A percentile compares a stretch with the other conserved stretches of the same genome.
phyloP scores from a whole-genome alignment of 2,329 filamentous ascomycete genomes.

The Paecilomyces niveus region DNA sequence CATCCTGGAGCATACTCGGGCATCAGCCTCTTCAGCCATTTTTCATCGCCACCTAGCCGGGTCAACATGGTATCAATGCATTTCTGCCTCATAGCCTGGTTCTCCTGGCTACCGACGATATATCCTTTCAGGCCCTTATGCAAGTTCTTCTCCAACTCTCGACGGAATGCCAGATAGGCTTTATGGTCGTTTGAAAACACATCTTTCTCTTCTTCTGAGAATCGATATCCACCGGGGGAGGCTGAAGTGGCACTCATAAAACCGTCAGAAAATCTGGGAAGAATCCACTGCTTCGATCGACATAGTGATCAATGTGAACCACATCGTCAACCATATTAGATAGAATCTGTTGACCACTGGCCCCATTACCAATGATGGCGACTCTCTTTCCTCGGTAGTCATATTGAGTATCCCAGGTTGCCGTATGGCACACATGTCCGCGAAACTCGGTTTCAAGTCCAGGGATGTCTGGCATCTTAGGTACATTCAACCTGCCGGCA shows the following conservation, averaged over 20 bases:
- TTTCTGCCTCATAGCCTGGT: neutral
- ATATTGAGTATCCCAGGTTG: no score
- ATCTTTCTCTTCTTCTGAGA: slow-evolving; percentile 4
- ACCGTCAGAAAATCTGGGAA: neutral
- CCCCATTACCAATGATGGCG: slow-evolving; percentile 4
- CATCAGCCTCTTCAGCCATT: neutral
- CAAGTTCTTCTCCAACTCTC: slow-evolving; percentile 3
- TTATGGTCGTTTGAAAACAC: neutral
- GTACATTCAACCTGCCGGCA: slow-evolving; percentile 1
- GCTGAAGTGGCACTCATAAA: neutral
- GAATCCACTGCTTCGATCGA: slow-evolving; percentile 3
- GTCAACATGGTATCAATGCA: neutral
- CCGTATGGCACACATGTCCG: no score
- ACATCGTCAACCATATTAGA: neutral
- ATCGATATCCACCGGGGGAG: slow-evolving; percentile 1
- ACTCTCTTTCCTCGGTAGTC: neutral
- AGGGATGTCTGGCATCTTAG: slow-evolving; percentile 2
- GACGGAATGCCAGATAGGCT: slow-evolving; percentile 6
- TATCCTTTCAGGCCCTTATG: slow-evolving; percentile 1
- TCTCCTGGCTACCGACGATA: no score
- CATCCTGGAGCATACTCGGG: slow-evolving; percentile 2
- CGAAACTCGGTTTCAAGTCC: neutral
- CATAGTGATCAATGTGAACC: slow-evolving; percentile 4
- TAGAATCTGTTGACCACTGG: slow-evolving; percentile 2
- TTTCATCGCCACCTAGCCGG: neutral